Conservation (phyloP, 2,329 filamentous ascomycete species). For the Talaromyces verruculosus region DNA sequence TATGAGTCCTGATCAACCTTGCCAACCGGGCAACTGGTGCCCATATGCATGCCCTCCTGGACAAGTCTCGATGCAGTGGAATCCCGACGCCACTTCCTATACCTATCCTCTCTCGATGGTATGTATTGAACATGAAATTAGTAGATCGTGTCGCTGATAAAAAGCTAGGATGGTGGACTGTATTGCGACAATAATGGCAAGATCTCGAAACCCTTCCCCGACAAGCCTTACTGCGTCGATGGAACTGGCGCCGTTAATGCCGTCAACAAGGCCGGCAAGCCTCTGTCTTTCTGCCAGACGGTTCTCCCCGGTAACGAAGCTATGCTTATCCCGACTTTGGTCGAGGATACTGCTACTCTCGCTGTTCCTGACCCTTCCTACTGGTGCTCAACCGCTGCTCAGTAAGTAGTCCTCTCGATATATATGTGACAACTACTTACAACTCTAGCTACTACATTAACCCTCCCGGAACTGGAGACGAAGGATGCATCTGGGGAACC, state of each 20-base stretch:
- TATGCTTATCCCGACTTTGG: slow-evolving; percentile 55
- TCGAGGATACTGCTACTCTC: slow-evolving; percentile 57
- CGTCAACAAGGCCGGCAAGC: slow-evolving; percentile 61
- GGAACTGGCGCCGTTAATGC: slow-evolving; percentile 66
- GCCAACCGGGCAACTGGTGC: slow-evolving; percentile 67
- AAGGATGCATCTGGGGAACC: slow-evolving; percentile 71
- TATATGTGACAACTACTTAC: neutral
- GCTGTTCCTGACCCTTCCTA: slow-evolving; percentile 70
- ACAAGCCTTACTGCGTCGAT: slow-evolving; percentile 67
- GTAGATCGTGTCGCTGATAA: slow-evolving; percentile 18
- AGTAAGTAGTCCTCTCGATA: slow-evolving; percentile 54
- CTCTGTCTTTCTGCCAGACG: slow-evolving; percentile 21
- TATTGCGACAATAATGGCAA: slow-evolving; percentile 68
- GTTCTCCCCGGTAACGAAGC: slow-evolving; percentile 20
- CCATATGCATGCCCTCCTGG: slow-evolving; percentile 75
- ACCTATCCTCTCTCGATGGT: slow-evolving; percentile 71
- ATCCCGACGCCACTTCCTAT: slow-evolving; percentile 66
- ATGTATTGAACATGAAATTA: slow-evolving; percentile 21
- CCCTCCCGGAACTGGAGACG: slow-evolving; percentile 62
- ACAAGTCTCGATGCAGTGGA: slow-evolving; percentile 77
- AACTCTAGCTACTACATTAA: slow-evolving; percentile 73
- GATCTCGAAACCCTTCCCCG: slow-evolving; percentile 67
- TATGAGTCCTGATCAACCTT: slow-evolving; percentile 72
- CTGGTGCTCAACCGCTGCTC: slow-evolving; percentile 71
- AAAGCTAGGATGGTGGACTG: slow-evolving; percentile 66